phyloP scores from a whole-genome alignment of 202 grass and related monocot genomes.

The Hordeum pubiflorum region DNA sequence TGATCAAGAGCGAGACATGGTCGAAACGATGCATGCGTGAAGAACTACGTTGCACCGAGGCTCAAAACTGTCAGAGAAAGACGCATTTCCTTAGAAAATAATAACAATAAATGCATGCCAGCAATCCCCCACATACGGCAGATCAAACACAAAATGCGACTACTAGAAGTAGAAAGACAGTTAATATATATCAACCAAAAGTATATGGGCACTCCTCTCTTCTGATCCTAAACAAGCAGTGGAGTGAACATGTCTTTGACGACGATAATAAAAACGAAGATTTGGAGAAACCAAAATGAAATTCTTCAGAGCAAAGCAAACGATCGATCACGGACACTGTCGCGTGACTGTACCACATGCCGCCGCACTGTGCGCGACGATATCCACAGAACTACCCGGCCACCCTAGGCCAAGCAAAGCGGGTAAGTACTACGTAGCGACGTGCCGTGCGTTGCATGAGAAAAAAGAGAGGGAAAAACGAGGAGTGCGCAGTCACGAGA shows the following conservation, averaged over 20 bases:
- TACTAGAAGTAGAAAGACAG: not conserved
- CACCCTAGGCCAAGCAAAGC: not conserved
- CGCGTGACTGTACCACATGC: not conserved
- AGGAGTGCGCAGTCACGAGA: not conserved
- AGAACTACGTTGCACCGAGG: not conserved
- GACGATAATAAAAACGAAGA: not conserved
- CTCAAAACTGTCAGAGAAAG: not conserved
- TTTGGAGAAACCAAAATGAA: not conserved
- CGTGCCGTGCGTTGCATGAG: not conserved
- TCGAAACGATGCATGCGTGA: not conserved
- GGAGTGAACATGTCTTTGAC: too few relatives aligned
- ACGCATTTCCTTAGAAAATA: too few relatives aligned
- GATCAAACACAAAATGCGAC: not conserved
- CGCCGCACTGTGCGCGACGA: not conserved
- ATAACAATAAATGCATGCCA: not conserved
- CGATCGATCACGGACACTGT: conserved; percentile 13
- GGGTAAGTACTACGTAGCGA: not conserved
- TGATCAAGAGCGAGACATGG: not conserved
- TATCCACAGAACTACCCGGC: not conserved
- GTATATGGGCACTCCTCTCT: not conserved
- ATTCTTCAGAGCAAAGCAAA: not conserved
- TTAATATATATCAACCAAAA: too few relatives aligned
- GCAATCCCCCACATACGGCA: not conserved
- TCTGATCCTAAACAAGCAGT: too few relatives aligned
- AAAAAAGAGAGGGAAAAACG: not conserved